Evolutionary conservation across 2,329 filamentous ascomycete species (phyloP).

Genomic region (Clonostachys chloroleuca): DNA sequence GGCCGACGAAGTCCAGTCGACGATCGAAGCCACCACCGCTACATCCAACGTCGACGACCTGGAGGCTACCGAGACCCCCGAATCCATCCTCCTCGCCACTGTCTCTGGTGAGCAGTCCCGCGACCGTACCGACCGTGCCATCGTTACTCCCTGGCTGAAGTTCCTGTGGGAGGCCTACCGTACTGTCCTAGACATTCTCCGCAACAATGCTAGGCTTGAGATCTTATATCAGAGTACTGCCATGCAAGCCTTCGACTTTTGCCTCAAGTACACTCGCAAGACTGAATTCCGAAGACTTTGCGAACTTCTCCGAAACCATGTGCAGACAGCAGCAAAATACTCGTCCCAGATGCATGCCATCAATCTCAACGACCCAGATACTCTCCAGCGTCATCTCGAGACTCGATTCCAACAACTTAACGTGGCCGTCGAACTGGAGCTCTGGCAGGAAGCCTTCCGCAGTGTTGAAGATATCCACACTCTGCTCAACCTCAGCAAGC

Average conservation of each 20-base stretch:
- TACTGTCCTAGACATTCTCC: slow-evolving; percentile 95
- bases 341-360: slow-evolving; percentile 99
- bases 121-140: slow-evolving; percentile 94
- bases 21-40: slow-evolving; percentile 63
- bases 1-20: slow-evolving; percentile 90
- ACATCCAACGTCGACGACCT: slow-evolving; percentile 84
- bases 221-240: slow-evolving; percentile 98
- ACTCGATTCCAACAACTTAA: slow-evolving; percentile 98
- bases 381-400: slow-evolving; percentile 92
- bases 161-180: slow-evolving; percentile 99
- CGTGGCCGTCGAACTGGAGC: slow-evolving; percentile 92
- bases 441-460: slow-evolving; percentile 99
- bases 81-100: slow-evolving; percentile 95
- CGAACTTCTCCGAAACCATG: slow-evolving; percentile 96
- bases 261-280: slow-evolving; percentile 96
- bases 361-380: slow-evolving; percentile 96
- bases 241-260: slow-evolving; percentile 98
- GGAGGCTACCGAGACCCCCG: slow-evolving; percentile 94
- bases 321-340: slow-evolving; percentile 98
- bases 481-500: slow-evolving; percentile 94
- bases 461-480: slow-evolving; percentile 99
- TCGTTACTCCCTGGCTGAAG: slow-evolving; percentile 98
- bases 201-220: slow-evolving; percentile 97
- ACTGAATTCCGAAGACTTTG: slow-evolving; percentile 98
- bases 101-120: slow-evolving; percentile 97